Conservation (phyloP, 1,284 basidiomycete genomes). For the Boletus semigastroideus region DNA sequence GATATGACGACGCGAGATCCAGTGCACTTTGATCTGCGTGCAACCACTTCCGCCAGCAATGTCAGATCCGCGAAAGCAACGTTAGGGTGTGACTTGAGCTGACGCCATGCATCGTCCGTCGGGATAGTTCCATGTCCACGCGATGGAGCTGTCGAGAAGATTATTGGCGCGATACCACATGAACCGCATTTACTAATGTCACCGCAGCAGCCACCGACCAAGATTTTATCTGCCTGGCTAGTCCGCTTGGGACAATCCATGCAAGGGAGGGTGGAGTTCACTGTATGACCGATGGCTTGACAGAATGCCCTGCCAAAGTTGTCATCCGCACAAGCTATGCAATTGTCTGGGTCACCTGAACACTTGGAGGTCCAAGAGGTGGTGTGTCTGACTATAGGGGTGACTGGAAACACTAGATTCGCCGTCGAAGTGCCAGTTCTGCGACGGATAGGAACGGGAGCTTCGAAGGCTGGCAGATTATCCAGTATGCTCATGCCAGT, state of each 20-base stretch:
- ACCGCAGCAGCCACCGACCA: constrained; percentile 34
- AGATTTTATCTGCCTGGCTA: constrained; percentile 22
- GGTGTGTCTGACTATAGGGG: constrained; percentile 24
- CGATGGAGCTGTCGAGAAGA: constrained; percentile 26
- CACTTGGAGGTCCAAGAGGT: constrained; percentile 34
- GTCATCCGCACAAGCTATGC: constrained; percentile 77
- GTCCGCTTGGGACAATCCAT: constrained; percentile 48
- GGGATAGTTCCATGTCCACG: constrained; percentile 60
- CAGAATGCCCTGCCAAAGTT: constrained; percentile 87
- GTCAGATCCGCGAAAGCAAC: constrained; percentile 79
- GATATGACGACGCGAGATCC: constrained; percentile 70
- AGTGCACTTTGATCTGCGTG: constrained; percentile 74
- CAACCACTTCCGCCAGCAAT: constrained; percentile 85
- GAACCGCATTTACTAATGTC: constrained; percentile 33
- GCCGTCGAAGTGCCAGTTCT: constrained; percentile 38
- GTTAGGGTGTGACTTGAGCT: constrained; percentile 87
- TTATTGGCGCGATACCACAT: constrained; percentile 35
- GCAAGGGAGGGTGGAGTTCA: constrained; percentile 50
- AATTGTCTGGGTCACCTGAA: constrained; percentile 66
- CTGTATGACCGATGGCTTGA: constrained; percentile 65
- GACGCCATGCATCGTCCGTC: constrained; percentile 82
- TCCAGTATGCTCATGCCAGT: constrained; percentile 59
- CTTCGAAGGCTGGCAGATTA: constrained; percentile 73
- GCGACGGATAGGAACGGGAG: constrained; percentile 72
- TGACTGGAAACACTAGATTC: constrained; percentile 56